Evolutionary conservation across 306 rosid genomes (phyloP), one percentile per base, ranked within the genome.

Genomic region (Malus sieversii): DNA sequence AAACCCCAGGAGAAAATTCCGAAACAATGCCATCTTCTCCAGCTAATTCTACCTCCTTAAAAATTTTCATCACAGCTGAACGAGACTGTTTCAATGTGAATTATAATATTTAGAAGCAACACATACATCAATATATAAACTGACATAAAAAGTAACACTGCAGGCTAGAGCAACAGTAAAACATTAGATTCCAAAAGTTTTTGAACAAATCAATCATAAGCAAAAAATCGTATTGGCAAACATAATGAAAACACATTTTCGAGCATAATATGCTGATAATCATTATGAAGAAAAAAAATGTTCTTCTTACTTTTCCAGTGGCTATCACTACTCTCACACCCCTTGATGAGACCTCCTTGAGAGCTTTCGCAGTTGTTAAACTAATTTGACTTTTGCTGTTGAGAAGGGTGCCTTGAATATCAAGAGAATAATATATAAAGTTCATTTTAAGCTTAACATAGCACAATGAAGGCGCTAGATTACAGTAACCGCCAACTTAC

Each of bases 281-380:
- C 72, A 19, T 57, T 19, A 38, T 66, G 25, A 55, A 63, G 35
- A 19, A 67, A 79, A 79, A 30, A 83, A 23, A 35, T 33, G 19
- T 57, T 14, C 27, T n/a, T 75, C 90, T 82, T 88, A 94, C 98
- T 84, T 94, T 94, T 83, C 98, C 98, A 1, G 98, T 94, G 81
- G 98, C 98, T 73, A 94, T 89, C 80, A 94, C 96, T 86, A 94
- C 83, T 80, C 92, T 90, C 78, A 92, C 93, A 79, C 98, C 98
- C 87, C 95, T 95, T 60, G 86, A 84, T 42, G 83, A 63, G 42
- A 86, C 98, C 83, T 92, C 97, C 82, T 82, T 87, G 78, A 95
- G 76, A 78, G 97, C 97, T 77, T 80, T 84, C 67, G 68, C 90
- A 77, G 92, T 95, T 74, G 88, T 59, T 66, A 87, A 66, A 78